A percentile compares a stretch with the other conserved stretches of the same genome.
Evolutionary conservation across 805 yeast species (phyloP).

Genomic region (Yarrowia keelungensis): DNA sequence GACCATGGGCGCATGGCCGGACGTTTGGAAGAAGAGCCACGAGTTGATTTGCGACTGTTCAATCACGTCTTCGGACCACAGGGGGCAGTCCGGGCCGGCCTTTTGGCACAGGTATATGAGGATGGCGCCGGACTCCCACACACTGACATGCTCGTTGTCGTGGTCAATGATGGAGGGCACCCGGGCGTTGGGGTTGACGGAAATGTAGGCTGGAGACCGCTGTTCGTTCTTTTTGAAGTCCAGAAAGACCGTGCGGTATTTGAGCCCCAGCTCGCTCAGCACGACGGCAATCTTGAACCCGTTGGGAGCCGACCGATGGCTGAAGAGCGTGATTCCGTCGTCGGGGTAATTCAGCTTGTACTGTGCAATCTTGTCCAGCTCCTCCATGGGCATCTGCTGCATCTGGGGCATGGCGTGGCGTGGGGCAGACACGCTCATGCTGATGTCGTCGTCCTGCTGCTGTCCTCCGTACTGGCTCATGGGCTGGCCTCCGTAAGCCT

Average conservation of each 20-base stretch:
- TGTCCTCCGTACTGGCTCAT: conserved; percentile 10
- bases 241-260: conserved; percentile 79
- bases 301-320: conserved; percentile 87
- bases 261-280: conserved; percentile 78
- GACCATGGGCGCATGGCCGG: conserved; percentile 98
- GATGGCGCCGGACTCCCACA: conserved; percentile 97
- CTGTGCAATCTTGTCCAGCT: conserved; percentile 50
- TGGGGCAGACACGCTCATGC: conserved; percentile 35
- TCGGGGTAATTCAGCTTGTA: conserved; percentile 79
- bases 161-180: conserved; percentile 96
- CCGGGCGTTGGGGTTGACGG: conserved; percentile 94
- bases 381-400: conserved; percentile 15
- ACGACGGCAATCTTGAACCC: conserved; percentile 96
- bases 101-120: conserved; percentile 76
- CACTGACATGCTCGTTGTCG: conserved; percentile 73
- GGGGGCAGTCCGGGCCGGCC: conserved; percentile 67
- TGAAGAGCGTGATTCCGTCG: conserved; percentile 82
- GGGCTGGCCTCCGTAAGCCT: conserved; percentile 32
- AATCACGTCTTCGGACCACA: conserved; percentile 78
- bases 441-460: conserved; percentile 33
- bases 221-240: conserved; percentile 91
- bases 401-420: conserved; percentile 27
- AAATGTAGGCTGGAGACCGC: conserved; percentile 88
- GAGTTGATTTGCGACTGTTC: conserved; percentile 86
- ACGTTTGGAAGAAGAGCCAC: conserved; percentile 94